Conservation (phyloP, 2,329 filamentous ascomycete genomes). For the Metarhizium robertsii region DNA sequence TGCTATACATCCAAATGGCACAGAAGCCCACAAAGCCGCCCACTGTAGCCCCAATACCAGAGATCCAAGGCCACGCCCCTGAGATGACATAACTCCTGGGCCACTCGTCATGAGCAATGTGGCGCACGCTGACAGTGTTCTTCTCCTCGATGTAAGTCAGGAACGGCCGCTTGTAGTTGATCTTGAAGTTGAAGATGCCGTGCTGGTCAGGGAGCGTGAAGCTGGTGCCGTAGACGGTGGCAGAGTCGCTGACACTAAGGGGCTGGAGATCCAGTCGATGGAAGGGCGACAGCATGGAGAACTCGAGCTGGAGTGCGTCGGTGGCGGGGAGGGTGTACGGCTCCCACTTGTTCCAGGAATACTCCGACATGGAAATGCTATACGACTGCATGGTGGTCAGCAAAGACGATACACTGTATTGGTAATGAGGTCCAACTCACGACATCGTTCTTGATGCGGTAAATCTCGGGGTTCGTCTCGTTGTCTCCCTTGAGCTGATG, state of each 20-base stretch:
- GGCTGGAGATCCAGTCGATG: constrained; percentile 69
- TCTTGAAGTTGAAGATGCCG: constrained; percentile 96
- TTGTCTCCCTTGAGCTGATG: constrained; percentile 56
- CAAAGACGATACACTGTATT: background rate
- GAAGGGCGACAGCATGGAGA: constrained; percentile 98
- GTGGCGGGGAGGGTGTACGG: constrained; percentile 61
- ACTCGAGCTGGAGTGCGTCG: constrained; percentile 86
- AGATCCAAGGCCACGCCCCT: constrained; percentile 90
- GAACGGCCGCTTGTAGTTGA: constrained; percentile 96
- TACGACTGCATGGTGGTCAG: constrained; percentile 50
- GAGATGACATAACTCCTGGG: constrained; percentile 83
- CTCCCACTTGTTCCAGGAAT: constrained; percentile 60
- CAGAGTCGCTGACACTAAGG: constrained; percentile 45
- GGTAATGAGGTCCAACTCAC: constrained; percentile 46
- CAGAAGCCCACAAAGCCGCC: constrained; percentile 79
- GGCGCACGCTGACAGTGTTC: constrained; percentile 84
- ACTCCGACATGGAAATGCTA: constrained; percentile 83
- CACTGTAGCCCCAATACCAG: constrained; percentile 76
- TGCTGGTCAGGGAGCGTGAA: constrained; percentile 93
- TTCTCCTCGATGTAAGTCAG: constrained; percentile 86
- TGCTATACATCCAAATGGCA: constrained; percentile 73
- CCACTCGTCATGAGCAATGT: constrained; percentile 97
- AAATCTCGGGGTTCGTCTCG: constrained; percentile 73
- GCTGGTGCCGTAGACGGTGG: constrained; percentile 61
- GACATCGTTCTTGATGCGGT: constrained; percentile 93